phyloP scores from a whole-genome alignment of 2,329 filamentous ascomycete species.

The Bipolaris zeicola region DNA sequence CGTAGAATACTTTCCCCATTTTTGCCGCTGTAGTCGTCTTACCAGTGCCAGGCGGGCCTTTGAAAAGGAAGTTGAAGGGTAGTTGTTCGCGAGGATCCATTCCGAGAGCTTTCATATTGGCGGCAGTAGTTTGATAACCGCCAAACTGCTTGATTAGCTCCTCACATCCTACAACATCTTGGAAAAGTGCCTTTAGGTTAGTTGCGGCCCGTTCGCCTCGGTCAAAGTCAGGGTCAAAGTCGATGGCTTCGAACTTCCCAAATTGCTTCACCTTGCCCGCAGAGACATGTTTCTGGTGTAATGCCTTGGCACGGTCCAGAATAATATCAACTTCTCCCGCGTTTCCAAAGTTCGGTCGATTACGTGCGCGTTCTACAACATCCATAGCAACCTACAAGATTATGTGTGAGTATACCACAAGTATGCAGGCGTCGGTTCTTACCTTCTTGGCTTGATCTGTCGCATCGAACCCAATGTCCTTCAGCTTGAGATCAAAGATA shows the following conservation, averaged over 20 bases:
- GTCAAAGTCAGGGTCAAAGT: constrained; percentile 67
- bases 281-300: constrained; percentile 55
- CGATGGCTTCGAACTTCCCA: constrained; percentile 51
- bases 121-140: constrained; percentile 60
- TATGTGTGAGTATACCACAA: background rate
- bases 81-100: constrained; percentile 64
- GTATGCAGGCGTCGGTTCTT: background rate
- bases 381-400: constrained; percentile 55
- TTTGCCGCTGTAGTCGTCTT: constrained; percentile 74
- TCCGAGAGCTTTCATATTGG: constrained; percentile 57
- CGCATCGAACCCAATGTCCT: constrained; percentile 58
- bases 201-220: constrained; percentile 53
- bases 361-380: constrained; percentile 65
- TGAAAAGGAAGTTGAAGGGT: constrained; percentile 72
- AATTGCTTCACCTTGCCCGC: constrained; percentile 29
- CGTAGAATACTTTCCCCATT: constrained; percentile 76
- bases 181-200: constrained; percentile 61
- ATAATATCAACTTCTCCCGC: constrained; percentile 76
- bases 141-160: constrained; percentile 59
- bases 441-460: constrained; percentile 57
- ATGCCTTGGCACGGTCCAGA: constrained; percentile 61
- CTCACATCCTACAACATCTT: constrained; percentile 64
- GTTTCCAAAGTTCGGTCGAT: constrained; percentile 72
- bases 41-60: constrained; percentile 61
- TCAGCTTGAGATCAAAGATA: constrained; percentile 69